Conservation (phyloP, 495 filamentous ascomycete species). For the Penicillium desertorum region DNA sequence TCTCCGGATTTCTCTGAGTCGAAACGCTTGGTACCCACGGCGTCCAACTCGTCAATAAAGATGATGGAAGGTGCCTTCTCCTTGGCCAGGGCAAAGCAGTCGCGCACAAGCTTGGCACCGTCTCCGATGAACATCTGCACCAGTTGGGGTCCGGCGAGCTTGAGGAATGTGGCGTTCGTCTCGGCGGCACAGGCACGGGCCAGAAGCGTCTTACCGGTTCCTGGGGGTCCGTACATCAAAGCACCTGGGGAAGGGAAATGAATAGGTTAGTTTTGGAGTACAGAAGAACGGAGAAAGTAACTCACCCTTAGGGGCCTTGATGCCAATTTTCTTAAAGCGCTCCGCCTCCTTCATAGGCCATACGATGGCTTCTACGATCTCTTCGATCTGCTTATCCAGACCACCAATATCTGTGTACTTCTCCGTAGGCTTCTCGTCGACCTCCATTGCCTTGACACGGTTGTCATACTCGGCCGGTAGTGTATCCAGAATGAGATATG, state of each 20-base stretch:
- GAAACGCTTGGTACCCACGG: constrained; percentile 97
- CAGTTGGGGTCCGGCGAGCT: constrained; percentile 96
- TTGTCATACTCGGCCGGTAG: constrained; percentile 99
- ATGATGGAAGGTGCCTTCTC: constrained; percentile 99
- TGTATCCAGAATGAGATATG: constrained; percentile 97
- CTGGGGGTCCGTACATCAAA: constrained; percentile 97
- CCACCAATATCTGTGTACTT: constrained; percentile 99
- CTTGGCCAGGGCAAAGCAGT: constrained; percentile 96
- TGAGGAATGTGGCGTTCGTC: constrained; percentile 98
- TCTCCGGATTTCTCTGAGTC: constrained; percentile 98
- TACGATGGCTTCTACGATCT: constrained; percentile 98
- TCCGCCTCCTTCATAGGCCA: constrained; percentile 99
- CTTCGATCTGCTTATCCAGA: constrained; percentile 98
- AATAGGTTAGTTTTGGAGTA: constrained; percentile 19
- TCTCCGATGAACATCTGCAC: constrained; percentile 99
- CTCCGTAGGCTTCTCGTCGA: constrained; percentile 99
- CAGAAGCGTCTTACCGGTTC: constrained; percentile 94
- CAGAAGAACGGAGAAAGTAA: constrained; percentile 1
- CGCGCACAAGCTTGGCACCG: constrained; percentile 94
- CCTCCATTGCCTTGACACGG: constrained; percentile 99
- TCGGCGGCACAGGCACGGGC: constrained; percentile 96
- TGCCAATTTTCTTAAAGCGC: constrained; percentile 98
- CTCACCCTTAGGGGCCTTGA: constrained; percentile 98
- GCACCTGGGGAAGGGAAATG: constrained; percentile 60
- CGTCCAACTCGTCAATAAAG: constrained; percentile 98